Conservation (phyloP, 805 yeast genomes). For the Saccharomycodes ludwigii region DNA sequence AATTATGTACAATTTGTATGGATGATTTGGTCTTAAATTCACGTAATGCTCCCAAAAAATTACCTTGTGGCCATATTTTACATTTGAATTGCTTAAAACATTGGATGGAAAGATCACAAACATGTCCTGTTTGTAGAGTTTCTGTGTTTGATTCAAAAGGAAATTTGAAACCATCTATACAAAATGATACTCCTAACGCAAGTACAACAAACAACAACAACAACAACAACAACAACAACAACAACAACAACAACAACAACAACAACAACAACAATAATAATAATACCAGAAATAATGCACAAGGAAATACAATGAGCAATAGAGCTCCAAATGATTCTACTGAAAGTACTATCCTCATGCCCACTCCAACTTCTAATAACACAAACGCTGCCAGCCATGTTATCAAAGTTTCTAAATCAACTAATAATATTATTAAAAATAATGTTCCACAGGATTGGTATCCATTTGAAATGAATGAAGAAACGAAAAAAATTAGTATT, state of each 20-base stretch:
- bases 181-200: background rate
- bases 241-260: slow-evolving; percentile 2
- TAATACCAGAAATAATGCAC: slow-evolving; percentile 1
- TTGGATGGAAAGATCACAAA: slow-evolving; percentile 86
- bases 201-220: slow-evolving; percentile 1
- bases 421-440: background rate
- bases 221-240: slow-evolving; percentile 1
- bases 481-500: background rate
- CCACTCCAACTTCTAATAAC: too few species aligned
- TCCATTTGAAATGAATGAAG: background rate
- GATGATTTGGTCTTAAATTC: slow-evolving; percentile 48
- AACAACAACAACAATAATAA: slow-evolving; percentile 1
- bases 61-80: slow-evolving; percentile 76
- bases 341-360: slow-evolving; percentile 4
- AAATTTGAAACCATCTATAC: slow-evolving; percentile 10
- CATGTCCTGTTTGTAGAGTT: slow-evolving; percentile 86
- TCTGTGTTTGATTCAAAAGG: slow-evolving; percentile 38
- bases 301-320: slow-evolving; percentile 1
- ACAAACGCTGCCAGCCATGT: too few species aligned
- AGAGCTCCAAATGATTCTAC: slow-evolving; percentile 8
- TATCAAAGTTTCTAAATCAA: too few species aligned
- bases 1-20: slow-evolving; percentile 59
- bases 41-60: slow-evolving; percentile 47
- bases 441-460: slow-evolving; percentile 1
- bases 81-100: slow-evolving; percentile 84